Evolutionary conservation across 1,139 yeast species (phyloP), one percentile per base, ranked within the genome.

Genomic region (Lodderomyces parapsilosis): DNA sequence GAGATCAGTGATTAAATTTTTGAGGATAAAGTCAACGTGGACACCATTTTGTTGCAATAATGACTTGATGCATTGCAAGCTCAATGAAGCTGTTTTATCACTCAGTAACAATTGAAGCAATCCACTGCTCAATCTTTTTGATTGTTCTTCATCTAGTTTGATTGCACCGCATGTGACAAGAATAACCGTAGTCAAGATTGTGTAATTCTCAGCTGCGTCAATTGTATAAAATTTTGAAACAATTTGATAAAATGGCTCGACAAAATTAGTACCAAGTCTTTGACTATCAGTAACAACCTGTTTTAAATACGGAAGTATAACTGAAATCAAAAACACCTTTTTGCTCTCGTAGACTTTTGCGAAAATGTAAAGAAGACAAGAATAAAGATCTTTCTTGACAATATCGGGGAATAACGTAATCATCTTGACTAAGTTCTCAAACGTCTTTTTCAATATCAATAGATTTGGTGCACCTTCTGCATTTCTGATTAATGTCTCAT

Each of bases 281-380:
- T 56, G 54, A 25, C 71, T 49, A 18, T 69, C 76, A 1, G 50
- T 52, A 4, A 76, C 51, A 1, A 78, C 60, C n/a, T 68, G 69
- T 55, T 81, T 83, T 57, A 84, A 63, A 38, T 79, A 69, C 1
- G 90, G 86, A 23, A 85, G 60, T 14, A 81, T 59, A 6, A 75
- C 62, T 0, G 84, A 75, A 25, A 81, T 69, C 35, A 83, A 53
- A 14, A 63, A 57, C 37, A 68, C 72, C 45, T 76, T 72, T 22
- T 67, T 63, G 41, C 69, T 69, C 51, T 80, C 82, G 52, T 78
- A 78, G 23, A 86, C 68, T 53, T 77, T 72, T 6, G 86, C 81
- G 49, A 85, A 76, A 7, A 84, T 74, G 54, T 74, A 84, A 24
- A 90, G 63, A 39, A 86, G 56, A 53, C 95, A 84, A 0, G 93